A percentile compares a stretch with the other conserved stretches of the same genome.
These are phyloP conservation scores for Achaetomium macrosporum DNA, from an alignment of 2,329 filamentous ascomycete genomes.

Conservation along the genomic window DNA sequence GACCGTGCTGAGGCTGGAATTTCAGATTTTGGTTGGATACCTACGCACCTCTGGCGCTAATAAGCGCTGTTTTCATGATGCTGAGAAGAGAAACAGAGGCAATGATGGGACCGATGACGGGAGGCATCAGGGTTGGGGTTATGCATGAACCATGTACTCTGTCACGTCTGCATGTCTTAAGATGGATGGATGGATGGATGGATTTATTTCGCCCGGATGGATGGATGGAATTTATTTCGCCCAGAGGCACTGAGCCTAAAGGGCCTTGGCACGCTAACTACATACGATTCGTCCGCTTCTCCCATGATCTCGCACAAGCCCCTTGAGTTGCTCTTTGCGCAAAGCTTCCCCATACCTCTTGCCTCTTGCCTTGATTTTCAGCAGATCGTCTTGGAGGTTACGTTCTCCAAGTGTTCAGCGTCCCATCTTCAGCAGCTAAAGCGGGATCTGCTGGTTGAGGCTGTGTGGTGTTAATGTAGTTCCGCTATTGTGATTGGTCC, in stretches of 20 bases:
- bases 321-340: not conserved
- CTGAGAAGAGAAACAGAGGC: no score
- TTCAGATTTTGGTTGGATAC: no score
- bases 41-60: no score
- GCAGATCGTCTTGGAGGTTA: slow-evolving; percentile 10
- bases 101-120: no score
- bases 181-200: no score
- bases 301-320: not conserved
- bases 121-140: no score
- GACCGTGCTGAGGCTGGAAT: no score
- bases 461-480: slow-evolving; percentile 3
- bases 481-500: slow-evolving; percentile 1
- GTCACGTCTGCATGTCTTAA: no score
- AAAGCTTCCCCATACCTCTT: not conserved
- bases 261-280: not conserved
- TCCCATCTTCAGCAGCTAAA: slow-evolving; percentile 15
- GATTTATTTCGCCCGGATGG: no score
- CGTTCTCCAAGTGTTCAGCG: slow-evolving; percentile 13
- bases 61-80: no score
- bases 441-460: slow-evolving; percentile 12
- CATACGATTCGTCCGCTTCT: not conserved
- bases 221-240: not conserved
- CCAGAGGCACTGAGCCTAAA: not conserved
- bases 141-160: no score
- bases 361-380: slow-evolving; percentile 3